Conservation (phyloP, 2,329 filamentous ascomycete genomes). For the Colletotrichum cuscutae region DNA sequence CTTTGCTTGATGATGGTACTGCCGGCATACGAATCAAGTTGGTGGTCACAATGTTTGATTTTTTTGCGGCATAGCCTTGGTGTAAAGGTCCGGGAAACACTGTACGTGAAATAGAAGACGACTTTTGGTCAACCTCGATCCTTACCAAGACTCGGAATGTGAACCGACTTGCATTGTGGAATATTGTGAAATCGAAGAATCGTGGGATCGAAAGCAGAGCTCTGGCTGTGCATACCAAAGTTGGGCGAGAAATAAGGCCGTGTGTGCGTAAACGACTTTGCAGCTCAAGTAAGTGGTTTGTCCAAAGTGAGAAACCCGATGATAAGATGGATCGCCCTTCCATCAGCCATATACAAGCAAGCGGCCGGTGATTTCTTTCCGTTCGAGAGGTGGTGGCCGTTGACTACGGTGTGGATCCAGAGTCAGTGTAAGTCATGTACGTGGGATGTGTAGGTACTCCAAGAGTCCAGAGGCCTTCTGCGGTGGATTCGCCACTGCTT, state of each 20-base stretch:
- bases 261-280: neutral
- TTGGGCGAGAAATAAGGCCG: neutral
- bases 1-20: neutral
- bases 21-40: neutral
- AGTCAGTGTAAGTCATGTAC: no score
- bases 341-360: no score
- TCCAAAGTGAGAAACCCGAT: no score
- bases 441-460: no score
- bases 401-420: no score
- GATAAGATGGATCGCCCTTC: no score
- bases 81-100: conserved; percentile 2
- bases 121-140: neutral
- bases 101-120: conserved; percentile 20
- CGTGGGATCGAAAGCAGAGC: neutral
- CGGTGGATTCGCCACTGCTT: neutral
- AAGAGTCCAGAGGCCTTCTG: neutral
- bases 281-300: neutral
- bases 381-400: no score
- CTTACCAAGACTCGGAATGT: neutral
- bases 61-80: conserved; percentile 26
- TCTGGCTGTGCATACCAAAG: neutral
- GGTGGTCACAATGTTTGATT: neutral
- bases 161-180: neutral
- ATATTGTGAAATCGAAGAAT: neutral
- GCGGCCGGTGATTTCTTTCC: no score